Conservation (phyloP, 768 basidiomycete genomes). For the Leucocoprinus sp. region DNA sequence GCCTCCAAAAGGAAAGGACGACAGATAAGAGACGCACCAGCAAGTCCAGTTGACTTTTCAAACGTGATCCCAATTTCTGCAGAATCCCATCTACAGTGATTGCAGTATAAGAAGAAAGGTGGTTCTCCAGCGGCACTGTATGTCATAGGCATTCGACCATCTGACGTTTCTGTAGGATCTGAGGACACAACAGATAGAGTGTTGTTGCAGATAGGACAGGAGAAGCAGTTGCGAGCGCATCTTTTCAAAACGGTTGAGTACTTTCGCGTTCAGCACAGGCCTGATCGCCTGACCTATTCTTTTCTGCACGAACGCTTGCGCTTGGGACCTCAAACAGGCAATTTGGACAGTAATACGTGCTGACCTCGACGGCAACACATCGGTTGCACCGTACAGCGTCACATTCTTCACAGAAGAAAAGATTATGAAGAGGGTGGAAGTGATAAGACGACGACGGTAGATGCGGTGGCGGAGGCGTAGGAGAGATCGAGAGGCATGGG, state of each 20-base stretch:
- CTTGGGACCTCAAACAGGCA: constrained; percentile 98
- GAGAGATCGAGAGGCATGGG: constrained; percentile 54
- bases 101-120: constrained; percentile 88
- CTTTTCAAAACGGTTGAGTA: constrained; percentile 31
- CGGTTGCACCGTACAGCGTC: constrained; percentile 90
- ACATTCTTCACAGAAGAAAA: constrained; percentile 99
- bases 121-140: constrained; percentile 67
- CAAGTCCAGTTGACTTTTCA: constrained; percentile 94
- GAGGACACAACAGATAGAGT: constrained; percentile 88
- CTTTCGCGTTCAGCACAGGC: background rate
- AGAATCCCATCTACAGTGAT: constrained; percentile 93
- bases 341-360: constrained; percentile 96
- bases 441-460: constrained; percentile 70
- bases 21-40: constrained; percentile 44
- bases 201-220: constrained; percentile 89
- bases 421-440: constrained; percentile 74
- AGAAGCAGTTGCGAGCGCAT: constrained; percentile 97
- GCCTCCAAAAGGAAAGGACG: constrained; percentile 4
- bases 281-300: constrained; percentile 63
- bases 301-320: constrained; percentile 96
- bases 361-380: constrained; percentile 89
- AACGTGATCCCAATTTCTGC: constrained; percentile 86
- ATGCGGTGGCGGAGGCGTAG: constrained; percentile 65
- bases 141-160: constrained; percentile 44
- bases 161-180: constrained; percentile 62